These are phyloP conservation scores for Primulina huaijiensis DNA, from an alignment of 257 asterid species.

Conservation along the genomic window DNA sequence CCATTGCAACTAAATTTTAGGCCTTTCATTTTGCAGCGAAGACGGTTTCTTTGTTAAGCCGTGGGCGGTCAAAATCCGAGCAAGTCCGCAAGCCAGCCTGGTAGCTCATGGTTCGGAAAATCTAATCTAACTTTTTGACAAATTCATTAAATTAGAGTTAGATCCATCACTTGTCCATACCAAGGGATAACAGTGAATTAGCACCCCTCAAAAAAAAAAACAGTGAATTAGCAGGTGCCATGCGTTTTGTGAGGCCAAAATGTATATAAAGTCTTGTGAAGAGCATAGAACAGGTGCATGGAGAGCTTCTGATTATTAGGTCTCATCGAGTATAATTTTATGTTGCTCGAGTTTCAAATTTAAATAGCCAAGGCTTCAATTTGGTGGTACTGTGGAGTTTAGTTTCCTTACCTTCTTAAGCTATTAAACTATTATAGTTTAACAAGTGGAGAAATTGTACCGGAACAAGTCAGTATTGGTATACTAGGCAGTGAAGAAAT, in stretches of 20 bases:
- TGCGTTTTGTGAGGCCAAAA: background rate
- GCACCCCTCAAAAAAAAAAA: too few species aligned
- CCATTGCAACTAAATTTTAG: background rate
- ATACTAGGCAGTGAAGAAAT: too few species aligned
- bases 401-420: too few species aligned
- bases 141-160: background rate
- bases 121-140: background rate
- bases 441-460: too few species aligned
- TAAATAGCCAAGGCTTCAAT: background rate
- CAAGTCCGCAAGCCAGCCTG: background rate
- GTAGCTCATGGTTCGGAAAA: background rate
- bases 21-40: conserved; percentile 15
- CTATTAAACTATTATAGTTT: too few species aligned
- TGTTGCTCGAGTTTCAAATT: background rate
- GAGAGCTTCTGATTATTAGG: background rate
- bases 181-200: background rate
- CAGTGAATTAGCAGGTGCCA: background rate
- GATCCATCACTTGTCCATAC: background rate
- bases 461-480: too few species aligned
- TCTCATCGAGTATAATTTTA: background rate
- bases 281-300: background rate
- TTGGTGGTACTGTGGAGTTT: too few species aligned
- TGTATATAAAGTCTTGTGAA: background rate
- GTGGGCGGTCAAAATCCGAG: background rate
- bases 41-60: conserved; percentile 10